Evolutionary conservation across 2,329 filamentous ascomycete genomes (phyloP), one percentile per base, ranked within the genome.

Genomic region (Xylariaceae sp.): DNA sequence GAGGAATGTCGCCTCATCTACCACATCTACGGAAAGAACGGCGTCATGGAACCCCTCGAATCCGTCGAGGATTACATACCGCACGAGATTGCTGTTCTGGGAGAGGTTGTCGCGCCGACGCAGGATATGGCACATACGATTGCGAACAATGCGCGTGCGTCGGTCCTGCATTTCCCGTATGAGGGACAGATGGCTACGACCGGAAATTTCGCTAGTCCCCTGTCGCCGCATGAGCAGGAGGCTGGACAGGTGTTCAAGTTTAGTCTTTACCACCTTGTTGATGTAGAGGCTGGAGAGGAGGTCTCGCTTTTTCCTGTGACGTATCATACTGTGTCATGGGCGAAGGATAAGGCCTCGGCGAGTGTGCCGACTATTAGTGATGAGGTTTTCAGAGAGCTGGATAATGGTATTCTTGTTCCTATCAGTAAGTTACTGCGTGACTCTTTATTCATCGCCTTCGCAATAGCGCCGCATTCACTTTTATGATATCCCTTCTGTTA

Each of bases 241-340:
- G 53, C 61, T 8, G 66, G 66, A 3, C 56, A 58, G 34, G 58
- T 48, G 47, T 53, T 54, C 41, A 50, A 51, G 22, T 66, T 63
- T 40, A 57, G 50, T 37, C 48, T 66, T 4, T 71, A 71, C 46
- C 68, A 71, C 52, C 53, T 71, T 5, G 62, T 71, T 42, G 54
- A 61, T 20, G 44, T 48, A 3, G 25, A 37, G 25, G 12, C 27
- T 6, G 44, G 47, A 1, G 39, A 50, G 21, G 40, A 51, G 35
- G 36, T 40, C n/a, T 35, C 23, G 2, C 20, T 52, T 6, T 52
- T 52, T 23, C 49, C 46, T 7, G 37, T 52, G 22, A 35, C 27
- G 29, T 22, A 25, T 6, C 37, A 45, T 27, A 33, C 8, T 19
- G 16, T 40, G 5, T 32, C 37, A 17, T 19, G 35, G 14, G 27